Percentiles rank a stretch among this genome's conserved stretches.
Evolutionary conservation across 768 basidiomycete species (phyloP).

Genomic region (Scleroderma bovista): DNA sequence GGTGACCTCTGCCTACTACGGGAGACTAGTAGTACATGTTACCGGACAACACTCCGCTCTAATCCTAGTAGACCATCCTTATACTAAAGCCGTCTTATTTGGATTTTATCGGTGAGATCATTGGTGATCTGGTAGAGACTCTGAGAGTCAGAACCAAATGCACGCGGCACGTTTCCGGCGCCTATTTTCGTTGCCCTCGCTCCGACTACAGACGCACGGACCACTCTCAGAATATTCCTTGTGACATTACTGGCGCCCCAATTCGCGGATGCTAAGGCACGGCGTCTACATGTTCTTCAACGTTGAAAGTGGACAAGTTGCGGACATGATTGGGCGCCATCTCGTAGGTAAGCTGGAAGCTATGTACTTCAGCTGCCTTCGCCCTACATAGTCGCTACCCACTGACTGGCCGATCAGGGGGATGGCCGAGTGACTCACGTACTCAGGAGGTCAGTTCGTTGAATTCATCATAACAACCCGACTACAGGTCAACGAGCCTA

Average conservation of each 20-base stretch:
- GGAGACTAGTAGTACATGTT: too few species aligned
- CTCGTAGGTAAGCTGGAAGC: neutral
- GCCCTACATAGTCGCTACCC: neutral
- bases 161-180: too few species aligned
- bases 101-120: too few species aligned
- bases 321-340: neutral
- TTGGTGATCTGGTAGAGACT: too few species aligned
- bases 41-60: too few species aligned
- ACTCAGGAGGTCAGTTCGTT: neutral
- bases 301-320: neutral
- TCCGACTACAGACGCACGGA: neutral
- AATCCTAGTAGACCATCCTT: too few species aligned
- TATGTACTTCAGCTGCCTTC: neutral
- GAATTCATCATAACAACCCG: neutral
- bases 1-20: too few species aligned
- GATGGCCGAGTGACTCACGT: neutral
- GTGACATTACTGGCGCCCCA: neutral
- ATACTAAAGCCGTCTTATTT: too few species aligned
- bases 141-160: too few species aligned
- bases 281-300: constrained; percentile 1
- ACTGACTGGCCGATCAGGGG: neutral
- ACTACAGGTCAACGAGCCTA: neutral
- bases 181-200: neutral
- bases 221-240: neutral
- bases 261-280: neutral